Evolutionary conservation across 75 land plant genomes (phyloP).

Genomic region (Selaginella moellendorffii): DNA sequence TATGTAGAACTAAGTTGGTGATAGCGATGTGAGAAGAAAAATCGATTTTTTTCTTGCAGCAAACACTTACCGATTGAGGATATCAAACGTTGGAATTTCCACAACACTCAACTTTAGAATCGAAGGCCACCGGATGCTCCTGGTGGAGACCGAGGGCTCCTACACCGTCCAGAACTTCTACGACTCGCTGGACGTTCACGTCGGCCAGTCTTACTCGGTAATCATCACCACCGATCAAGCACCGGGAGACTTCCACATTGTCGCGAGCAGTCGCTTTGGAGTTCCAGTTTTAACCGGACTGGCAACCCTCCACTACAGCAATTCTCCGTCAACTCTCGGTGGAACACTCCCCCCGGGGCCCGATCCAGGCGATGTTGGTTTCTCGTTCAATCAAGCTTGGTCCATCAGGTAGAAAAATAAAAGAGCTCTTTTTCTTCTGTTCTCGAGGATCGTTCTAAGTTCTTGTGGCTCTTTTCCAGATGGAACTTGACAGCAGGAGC

Average conservation of each 20-base stretch:
- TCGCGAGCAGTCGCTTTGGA: slow-evolving; percentile 33
- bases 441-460: no score
- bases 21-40: background rate
- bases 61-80: slow-evolving; percentile 27
- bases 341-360: background rate
- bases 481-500: slow-evolving; percentile 84
- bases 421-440: no score
- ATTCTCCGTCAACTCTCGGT: background rate
- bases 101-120: slow-evolving; percentile 33
- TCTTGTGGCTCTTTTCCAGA: slow-evolving; percentile 30
- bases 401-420: slow-evolving; percentile 3
- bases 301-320: slow-evolving; percentile 25
- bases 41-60: slow-evolving; percentile 15
- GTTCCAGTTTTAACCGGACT: slow-evolving; percentile 12
- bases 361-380: slow-evolving; percentile 1
- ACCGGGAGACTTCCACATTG: slow-evolving; percentile 34
- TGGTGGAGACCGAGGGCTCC: slow-evolving; percentile 49
- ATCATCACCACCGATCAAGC: slow-evolving; percentile 34
- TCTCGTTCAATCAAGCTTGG: slow-evolving; percentile 2
- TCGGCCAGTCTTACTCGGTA: slow-evolving; percentile 37
- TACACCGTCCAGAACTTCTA: slow-evolving; percentile 38
- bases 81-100: slow-evolving; percentile 29
- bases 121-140: slow-evolving; percentile 33
- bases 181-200: slow-evolving; percentile 41
- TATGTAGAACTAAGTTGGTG: slow-evolving; percentile 19